Evolutionary conservation across 2,329 filamentous ascomycete genomes (phyloP).

Genomic region (Mollisia scopiformis): DNA sequence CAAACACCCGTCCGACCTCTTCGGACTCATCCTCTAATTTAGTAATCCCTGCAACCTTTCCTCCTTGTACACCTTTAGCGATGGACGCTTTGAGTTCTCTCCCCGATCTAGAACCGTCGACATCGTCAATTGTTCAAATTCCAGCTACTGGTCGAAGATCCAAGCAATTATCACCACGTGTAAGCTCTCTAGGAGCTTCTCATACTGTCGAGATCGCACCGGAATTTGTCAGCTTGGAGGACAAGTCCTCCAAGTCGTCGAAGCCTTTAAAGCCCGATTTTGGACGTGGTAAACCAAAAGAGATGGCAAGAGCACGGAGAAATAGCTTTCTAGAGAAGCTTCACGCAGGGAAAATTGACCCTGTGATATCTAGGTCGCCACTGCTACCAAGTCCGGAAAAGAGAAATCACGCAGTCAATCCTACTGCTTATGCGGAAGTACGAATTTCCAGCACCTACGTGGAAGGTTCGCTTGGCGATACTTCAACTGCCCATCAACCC

Average conservation of each 20-base stretch:
- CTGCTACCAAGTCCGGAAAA: not conserved
- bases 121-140: not conserved
- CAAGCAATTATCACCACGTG: not conserved
- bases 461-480: not conserved
- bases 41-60: conserved; percentile 27
- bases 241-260: not conserved
- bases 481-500: not conserved
- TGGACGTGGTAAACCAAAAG: not conserved
- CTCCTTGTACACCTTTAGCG: no score
- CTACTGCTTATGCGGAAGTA: not conserved
- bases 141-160: not conserved
- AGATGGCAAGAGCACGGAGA: not conserved
- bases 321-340: not conserved
- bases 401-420: not conserved
- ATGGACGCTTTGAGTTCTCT: not conserved
- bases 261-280: not conserved
- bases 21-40: conserved; percentile 18
- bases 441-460: not conserved
- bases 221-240: not conserved
- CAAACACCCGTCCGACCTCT: not conserved
- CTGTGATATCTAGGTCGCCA: not conserved
- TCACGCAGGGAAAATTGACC: not conserved
- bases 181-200: not conserved
- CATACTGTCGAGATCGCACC: not conserved
- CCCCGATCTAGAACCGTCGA: not conserved